phyloP scores from a whole-genome alignment of 352 stramenopile genomes.

The Globisporangium uncinulatum region DNA sequence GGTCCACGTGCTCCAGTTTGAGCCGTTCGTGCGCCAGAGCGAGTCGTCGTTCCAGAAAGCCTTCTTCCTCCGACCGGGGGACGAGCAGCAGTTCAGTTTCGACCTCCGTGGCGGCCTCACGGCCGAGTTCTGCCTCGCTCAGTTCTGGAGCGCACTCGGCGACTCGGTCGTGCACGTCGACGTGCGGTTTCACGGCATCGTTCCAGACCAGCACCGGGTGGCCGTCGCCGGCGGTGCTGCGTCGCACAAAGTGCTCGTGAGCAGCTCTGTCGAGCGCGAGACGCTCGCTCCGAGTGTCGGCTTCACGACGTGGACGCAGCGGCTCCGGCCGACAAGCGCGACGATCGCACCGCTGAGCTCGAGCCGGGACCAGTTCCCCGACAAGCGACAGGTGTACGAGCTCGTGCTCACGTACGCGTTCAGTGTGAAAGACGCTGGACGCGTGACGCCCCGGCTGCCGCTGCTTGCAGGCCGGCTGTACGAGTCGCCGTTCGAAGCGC shows the following conservation, averaged over 20 bases:
- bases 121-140: conserved; percentile 84
- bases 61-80: conserved; percentile 58
- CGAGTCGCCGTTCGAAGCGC: conserved; percentile 90
- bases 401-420: conserved; percentile 90
- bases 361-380: conserved; percentile 74
- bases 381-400: conserved; percentile 86
- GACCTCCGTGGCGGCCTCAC: conserved; percentile 71
- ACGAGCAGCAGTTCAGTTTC: conserved; percentile 67
- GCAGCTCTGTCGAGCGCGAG: conserved; percentile 67
- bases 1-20: conserved; percentile 87
- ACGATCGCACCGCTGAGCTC: conserved; percentile 78
- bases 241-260: conserved; percentile 73
- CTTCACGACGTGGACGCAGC: conserved; percentile 84
- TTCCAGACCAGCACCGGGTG: conserved; percentile 58
- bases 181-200: conserved; percentile 83
- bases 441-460: conserved; percentile 75
- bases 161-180: conserved; percentile 75
- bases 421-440: conserved; percentile 76
- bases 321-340: conserved; percentile 66
- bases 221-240: conserved; percentile 55
- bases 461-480: conserved; percentile 88
- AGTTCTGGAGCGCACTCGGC: conserved; percentile 88
- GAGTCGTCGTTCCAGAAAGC: conserved; percentile 61
- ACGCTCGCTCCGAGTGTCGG: conserved; percentile 61
- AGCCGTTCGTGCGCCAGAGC: conserved; percentile 81